Base-by-base conservation (phyloP, 768 basidiomycete genomes). In the Russula vinacea region DNA sequence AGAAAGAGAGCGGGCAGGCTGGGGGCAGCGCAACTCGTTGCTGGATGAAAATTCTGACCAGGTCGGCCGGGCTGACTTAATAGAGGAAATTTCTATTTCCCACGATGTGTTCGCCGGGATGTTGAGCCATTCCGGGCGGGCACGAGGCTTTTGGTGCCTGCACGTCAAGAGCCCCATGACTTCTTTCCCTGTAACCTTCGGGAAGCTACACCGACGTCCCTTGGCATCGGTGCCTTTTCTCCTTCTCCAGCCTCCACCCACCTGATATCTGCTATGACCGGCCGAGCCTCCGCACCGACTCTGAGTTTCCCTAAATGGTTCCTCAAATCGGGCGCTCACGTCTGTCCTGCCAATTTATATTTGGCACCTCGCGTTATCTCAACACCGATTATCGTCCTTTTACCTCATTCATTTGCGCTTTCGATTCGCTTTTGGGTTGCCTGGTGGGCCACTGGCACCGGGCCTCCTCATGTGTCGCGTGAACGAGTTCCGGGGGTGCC, bases 1-100 rank as follows among this genome's bases (percentile, higher is more conserved):
- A 64, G 62, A 19, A 56, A 42, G 16, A 47, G 54, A 45, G 59
- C 66, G 52, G 56, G 50, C 8, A 24, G 37, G 61, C 44, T 49
- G 35, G 29, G 45, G 45, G 32, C 56, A 58, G 56, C 44, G 22
- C 56, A 35, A 57, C 42, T 44, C 42, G 55, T 56, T 56, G 6
- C 3, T 32, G 54, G 29, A 32, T 52, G 29, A 32, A 26, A 37
- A 24, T 55, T 55, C n/a, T 24, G 53, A 55, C 4, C n/a, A 24
- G n/a, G 35, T 17, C 26, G 35, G 14, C 22, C 35, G 35, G 16
- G n/a, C 2, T 22, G 1, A 0, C 40, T 60, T 61, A 54, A 54
- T 61, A 61, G 5, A 1, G 14, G 19, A 61, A 50, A 35, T 61
- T 61, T 61, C 1, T 24, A 10, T 45, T 54, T 61, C 60, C 60